Evolutionary conservation across 768 basidiomycete species (phyloP).

Genomic region (Hortiboletus campestris): DNA sequence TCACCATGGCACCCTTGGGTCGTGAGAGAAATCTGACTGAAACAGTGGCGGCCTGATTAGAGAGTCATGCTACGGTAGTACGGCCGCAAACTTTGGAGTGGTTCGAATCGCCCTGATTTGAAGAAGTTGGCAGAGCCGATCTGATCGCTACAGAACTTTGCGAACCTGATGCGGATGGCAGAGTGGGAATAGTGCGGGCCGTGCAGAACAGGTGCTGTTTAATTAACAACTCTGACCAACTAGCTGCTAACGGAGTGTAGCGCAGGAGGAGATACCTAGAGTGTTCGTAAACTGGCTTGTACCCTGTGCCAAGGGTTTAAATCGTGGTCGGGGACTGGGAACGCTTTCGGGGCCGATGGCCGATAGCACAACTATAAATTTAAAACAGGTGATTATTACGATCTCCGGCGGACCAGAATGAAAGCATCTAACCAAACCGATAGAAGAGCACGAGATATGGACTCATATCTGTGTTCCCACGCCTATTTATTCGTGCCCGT

Average conservation of each 20-base stretch:
- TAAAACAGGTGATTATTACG: too few relatives aligned
- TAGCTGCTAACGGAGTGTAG: background rate
- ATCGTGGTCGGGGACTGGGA: too few relatives aligned
- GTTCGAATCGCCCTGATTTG: background rate
- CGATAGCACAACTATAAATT: background rate
- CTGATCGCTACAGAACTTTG: background rate
- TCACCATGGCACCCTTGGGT: background rate
- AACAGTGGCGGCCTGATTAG: background rate
- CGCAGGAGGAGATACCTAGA: too few relatives aligned
- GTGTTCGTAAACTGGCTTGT: too few relatives aligned
- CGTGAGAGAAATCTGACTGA: slow-evolving; percentile 11
- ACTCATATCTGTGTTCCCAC: background rate
- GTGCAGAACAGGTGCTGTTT: background rate
- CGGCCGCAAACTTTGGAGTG: background rate
- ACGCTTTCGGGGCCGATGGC: too few relatives aligned
- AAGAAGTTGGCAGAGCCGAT: background rate
- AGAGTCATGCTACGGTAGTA: too few relatives aligned
- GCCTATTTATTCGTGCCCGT: too few relatives aligned
- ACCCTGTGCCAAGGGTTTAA: too few relatives aligned
- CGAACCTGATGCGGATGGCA: background rate
- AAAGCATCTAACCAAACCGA: background rate
- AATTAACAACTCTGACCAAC: background rate
- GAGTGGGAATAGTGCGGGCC: background rate
- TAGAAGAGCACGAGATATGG: background rate
- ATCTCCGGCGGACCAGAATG: background rate